A percentile compares a stretch with the other conserved stretches of the same genome.
Conservation (phyloP, 2,329 filamentous ascomycete genomes). For the Beauveria pseudobassiana region DNA sequence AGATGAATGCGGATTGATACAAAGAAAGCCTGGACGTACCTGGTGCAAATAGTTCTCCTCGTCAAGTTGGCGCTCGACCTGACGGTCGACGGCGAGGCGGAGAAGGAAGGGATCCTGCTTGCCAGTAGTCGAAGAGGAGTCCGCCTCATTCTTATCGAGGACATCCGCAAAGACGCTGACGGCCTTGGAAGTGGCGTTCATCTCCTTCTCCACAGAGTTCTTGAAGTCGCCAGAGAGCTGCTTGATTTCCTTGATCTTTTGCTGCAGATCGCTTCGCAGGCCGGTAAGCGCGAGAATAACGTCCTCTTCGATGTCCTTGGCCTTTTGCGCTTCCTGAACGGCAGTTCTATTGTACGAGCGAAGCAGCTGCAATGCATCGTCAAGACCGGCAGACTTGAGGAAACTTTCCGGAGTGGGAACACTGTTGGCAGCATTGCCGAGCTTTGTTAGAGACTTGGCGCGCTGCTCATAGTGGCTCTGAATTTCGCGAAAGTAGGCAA, state of each 20-base stretch:
- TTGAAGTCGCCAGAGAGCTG: conserved; percentile 90
- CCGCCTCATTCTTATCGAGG: conserved; percentile 70
- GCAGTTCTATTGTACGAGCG: conserved; percentile 76
- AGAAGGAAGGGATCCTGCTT: conserved; percentile 91
- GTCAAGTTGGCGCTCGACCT: conserved; percentile 86
- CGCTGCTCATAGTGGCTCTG: conserved; percentile 82
- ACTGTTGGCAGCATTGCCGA: conserved; percentile 79
- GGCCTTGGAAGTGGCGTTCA: conserved; percentile 72
- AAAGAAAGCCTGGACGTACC: conserved; percentile 39
- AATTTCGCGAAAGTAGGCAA: conserved; percentile 88
- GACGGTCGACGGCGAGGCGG: conserved; percentile 76
- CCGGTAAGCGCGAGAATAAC: conserved; percentile 83
- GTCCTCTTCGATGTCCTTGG: conserved; percentile 82
- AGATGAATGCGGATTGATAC: conserved; percentile 5
- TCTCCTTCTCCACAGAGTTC: conserved; percentile 92
- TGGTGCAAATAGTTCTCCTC: conserved; percentile 96
- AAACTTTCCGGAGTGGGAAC: conserved; percentile 68
- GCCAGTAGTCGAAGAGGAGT: conserved; percentile 63
- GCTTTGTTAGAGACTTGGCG: conserved; percentile 72
- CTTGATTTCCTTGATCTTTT: conserved; percentile 99
- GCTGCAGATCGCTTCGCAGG: conserved; percentile 77
- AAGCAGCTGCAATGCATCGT: conserved; percentile 76
- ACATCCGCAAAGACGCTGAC: conserved; percentile 77
- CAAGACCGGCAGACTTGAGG: conserved; percentile 72
- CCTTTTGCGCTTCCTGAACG: conserved; percentile 76